Conservation (phyloP, 768 basidiomycete genomes). For the Leccinum incarnatum region DNA sequence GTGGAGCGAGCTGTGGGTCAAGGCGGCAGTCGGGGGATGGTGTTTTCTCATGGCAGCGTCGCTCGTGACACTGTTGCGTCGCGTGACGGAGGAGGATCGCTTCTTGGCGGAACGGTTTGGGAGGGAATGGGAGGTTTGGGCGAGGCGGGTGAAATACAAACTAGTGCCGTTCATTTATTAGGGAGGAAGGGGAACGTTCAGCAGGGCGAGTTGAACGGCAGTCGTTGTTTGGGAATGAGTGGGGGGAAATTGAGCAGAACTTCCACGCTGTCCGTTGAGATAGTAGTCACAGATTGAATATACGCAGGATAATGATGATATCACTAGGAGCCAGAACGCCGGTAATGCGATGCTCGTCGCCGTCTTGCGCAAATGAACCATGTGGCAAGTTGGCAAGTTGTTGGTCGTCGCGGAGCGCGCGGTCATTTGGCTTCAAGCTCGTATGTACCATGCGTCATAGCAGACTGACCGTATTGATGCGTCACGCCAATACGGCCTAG, state of each 20-base stretch:
- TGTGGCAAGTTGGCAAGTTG: no score
- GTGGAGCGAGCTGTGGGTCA: background rate
- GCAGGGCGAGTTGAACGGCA: background rate
- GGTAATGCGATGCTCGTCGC: background rate
- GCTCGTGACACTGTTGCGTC: slow-evolving; percentile 2
- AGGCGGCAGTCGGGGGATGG: background rate
- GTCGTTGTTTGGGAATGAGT: background rate
- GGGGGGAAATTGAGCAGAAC: background rate
- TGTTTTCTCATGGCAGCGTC: background rate
- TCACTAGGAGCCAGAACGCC: background rate
- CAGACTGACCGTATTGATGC: background rate
- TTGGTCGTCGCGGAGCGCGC: no score
- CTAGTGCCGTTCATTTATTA: slow-evolving; percentile 9
- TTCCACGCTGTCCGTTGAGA: background rate
- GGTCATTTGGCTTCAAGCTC: background rate
- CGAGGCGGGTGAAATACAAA: slow-evolving; percentile 9
- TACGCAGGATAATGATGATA: background rate
- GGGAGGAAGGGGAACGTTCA: background rate
- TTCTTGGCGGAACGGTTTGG: slow-evolving; percentile 18
- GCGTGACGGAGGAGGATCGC: slow-evolving; percentile 22
- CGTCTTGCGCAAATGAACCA: background rate
- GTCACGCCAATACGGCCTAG: background rate
- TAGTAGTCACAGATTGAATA: background rate
- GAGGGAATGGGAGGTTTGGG: slow-evolving; percentile 21
- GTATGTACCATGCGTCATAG: background rate